A percentile compares a stretch with the other conserved stretches of the same genome.
phyloP scores from a whole-genome alignment of 495 filamentous ascomycete species.

The Penicillium argentinense region DNA sequence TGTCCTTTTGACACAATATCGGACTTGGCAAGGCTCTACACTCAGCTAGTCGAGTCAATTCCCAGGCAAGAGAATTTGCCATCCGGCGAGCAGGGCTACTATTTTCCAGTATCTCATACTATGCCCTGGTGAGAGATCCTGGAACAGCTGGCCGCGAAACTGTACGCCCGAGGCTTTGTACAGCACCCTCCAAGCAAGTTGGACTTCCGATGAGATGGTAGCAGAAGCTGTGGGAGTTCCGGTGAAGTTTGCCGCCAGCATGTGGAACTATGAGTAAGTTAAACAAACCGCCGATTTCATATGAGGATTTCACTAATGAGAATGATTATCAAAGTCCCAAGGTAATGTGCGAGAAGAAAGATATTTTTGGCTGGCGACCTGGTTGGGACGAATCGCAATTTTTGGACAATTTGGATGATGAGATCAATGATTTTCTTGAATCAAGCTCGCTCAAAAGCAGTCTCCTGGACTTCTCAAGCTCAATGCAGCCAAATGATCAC shows the following conservation, averaged over 20 bases:
- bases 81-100: neutral
- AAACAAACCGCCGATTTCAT: neutral
- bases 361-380: conserved; percentile 4
- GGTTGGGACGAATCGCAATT: conserved; percentile 2
- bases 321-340: neutral
- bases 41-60: conserved; percentile 2
- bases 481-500: neutral
- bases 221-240: neutral
- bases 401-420: conserved; percentile 1
- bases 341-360: neutral
- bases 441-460: conserved; percentile 7
- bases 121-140: conserved; percentile 4
- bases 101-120: neutral
- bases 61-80: neutral
- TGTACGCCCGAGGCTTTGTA: conserved; percentile 1
- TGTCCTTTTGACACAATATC: conserved; percentile 2
- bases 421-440: conserved; percentile 10
- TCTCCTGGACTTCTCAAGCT: neutral
- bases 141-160: neutral
- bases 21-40: conserved; percentile 8
- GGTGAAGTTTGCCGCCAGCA: neutral
- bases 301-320: neutral
- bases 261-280: neutral
- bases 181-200: neutral
- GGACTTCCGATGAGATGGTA: conserved; percentile 5